Evolutionary conservation across 768 basidiomycete species (phyloP).

Genomic region (Lepiota venenata): DNA sequence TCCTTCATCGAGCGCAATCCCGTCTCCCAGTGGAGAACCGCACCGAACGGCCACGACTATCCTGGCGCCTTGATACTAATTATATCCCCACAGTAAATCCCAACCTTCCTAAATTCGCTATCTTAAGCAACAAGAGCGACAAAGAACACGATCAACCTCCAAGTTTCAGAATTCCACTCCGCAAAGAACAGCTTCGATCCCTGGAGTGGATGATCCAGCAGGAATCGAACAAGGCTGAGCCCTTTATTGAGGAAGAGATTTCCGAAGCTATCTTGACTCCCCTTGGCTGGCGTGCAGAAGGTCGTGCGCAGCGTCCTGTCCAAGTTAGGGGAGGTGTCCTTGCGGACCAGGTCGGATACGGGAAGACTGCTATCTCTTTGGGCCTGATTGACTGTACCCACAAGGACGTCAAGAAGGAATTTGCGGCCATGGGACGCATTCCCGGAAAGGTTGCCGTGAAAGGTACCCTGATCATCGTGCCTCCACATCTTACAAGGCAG

Average conservation of each 20-base stretch:
- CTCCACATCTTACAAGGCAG: constrained; percentile 85
- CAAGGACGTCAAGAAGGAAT: constrained; percentile 54
- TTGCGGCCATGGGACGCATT: constrained; percentile 42
- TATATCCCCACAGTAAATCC: constrained; percentile 64
- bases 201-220: constrained; percentile 90
- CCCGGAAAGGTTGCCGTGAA: constrained; percentile 73
- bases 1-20: constrained; percentile 83
- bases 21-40: constrained; percentile 64
- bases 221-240: constrained; percentile 58
- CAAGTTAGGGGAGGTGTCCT: constrained; percentile 85
- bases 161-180: constrained; percentile 68
- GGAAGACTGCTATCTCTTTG: constrained; percentile 93
- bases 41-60: constrained; percentile 45
- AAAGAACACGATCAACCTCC: constrained; percentile 72
- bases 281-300: constrained; percentile 94
- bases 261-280: constrained; percentile 85
- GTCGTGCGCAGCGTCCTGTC: constrained; percentile 75
- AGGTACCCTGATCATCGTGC: constrained; percentile 83
- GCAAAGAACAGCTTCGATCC: constrained; percentile 87
- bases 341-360: constrained; percentile 95
- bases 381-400: constrained; percentile 78
- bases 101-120: constrained; percentile 58
- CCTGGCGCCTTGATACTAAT: constrained; percentile 83
- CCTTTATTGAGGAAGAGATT: constrained; percentile 93
- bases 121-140: constrained; percentile 76